phyloP scores from a whole-genome alignment of 2,329 filamentous ascomycete genomes.

The Cryphonectria nitschkei region DNA sequence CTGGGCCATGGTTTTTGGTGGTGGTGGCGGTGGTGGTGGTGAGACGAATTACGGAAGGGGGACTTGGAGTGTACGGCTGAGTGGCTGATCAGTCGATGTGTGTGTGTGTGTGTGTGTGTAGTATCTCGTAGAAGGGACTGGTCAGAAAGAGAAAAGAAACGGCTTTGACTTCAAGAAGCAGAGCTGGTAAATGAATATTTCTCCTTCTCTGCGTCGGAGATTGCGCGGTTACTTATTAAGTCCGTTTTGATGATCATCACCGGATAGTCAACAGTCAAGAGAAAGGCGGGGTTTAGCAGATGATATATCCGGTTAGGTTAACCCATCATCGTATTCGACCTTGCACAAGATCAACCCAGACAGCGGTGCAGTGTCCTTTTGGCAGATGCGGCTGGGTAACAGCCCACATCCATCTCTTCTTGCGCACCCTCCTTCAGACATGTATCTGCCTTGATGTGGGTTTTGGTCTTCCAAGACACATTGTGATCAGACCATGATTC shows the following conservation, averaged over 20 bases:
- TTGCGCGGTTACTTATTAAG: neutral
- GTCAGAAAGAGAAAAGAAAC: no score
- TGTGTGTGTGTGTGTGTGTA: neutral
- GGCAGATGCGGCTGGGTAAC: no score
- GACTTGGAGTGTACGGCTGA: neutral
- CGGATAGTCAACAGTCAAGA: neutral
- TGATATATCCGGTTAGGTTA: neutral
- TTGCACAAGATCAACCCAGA: neutral
- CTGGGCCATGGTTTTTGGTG: constrained; percentile 1
- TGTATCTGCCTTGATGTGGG: neutral
- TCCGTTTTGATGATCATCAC: neutral
- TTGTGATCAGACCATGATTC: neutral
- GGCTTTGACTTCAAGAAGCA: neutral
- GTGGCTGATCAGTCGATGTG: neutral
- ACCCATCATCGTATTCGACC: neutral
- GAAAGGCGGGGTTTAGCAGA: neutral
- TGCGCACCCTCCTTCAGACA: neutral
- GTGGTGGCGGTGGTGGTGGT: neutral
- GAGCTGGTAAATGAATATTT: neutral
- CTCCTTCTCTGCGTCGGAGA: neutral
- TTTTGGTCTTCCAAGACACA: neutral
- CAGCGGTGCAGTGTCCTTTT: neutral
- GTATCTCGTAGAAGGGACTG: neutral
- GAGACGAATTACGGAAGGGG: neutral
- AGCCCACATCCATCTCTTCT: neutral